phyloP scores from a whole-genome alignment of 2,329 filamentous ascomycete genomes.

The Thermothelomyces thermophilus region DNA sequence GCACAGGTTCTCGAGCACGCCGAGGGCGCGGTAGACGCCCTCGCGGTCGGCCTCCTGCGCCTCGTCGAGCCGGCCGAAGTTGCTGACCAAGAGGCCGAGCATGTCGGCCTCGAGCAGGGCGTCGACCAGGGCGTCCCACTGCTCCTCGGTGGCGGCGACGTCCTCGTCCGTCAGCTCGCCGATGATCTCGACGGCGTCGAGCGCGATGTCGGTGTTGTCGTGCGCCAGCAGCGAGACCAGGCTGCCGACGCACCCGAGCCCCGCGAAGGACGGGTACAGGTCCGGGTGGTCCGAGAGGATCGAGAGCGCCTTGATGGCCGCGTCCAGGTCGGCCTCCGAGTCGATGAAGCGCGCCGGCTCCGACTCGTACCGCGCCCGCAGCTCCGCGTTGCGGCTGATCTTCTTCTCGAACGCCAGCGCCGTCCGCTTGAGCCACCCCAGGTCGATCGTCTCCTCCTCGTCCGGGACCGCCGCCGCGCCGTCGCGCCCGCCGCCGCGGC shows the following conservation, averaged over 20 bases:
- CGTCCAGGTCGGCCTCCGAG: conserved; percentile 82
- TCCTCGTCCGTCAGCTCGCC: conserved; percentile 92
- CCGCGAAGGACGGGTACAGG: conserved; percentile 73
- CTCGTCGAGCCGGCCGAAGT: conserved; percentile 76
- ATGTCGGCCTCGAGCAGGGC: conserved; percentile 63
- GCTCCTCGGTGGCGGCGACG: conserved; percentile 68
- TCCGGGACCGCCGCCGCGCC: conserved; percentile 29
- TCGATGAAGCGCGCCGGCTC: conserved; percentile 79
- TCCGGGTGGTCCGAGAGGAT: conserved; percentile 82
- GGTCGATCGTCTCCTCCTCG: conserved; percentile 69
- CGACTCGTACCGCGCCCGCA: conserved; percentile 76
- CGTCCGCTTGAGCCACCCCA: conserved; percentile 73
- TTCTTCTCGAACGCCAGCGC: conserved; percentile 82
- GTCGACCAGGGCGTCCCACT: conserved; percentile 73
- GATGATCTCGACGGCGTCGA: conserved; percentile 82
- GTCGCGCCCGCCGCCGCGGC: conserved; percentile 31
- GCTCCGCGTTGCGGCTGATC: conserved; percentile 83
- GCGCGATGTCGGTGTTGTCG: conserved; percentile 95
- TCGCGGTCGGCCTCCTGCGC: conserved; percentile 63
- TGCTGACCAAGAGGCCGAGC: conserved; percentile 66
- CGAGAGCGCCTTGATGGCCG: conserved; percentile 78
- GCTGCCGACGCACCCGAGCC: conserved; percentile 63
- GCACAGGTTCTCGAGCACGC: conserved; percentile 78
- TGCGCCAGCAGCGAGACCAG: conserved; percentile 80
- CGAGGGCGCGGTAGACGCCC: conserved; percentile 80